phyloP scores from a whole-genome alignment of 1,284 basidiomycete species.

The Cryptococcus wingfieldii region DNA sequence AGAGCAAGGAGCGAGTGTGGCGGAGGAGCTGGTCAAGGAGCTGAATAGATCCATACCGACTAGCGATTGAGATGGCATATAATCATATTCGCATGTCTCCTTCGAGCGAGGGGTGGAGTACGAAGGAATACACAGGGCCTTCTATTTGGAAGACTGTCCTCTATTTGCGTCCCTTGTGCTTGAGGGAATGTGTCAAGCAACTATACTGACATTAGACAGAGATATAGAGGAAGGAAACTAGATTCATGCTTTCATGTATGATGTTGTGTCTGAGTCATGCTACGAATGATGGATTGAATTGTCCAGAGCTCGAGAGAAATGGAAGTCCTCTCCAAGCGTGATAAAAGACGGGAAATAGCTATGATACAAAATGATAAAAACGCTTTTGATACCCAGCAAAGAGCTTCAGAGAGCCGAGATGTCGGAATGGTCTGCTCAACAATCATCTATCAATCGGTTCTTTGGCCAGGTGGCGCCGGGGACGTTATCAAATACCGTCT shows the following conservation, averaged over 20 bases:
- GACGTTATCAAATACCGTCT: slow-evolving; percentile 30
- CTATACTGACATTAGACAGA: neutral
- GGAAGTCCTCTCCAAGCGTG: too few species aligned
- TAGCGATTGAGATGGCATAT: too few species aligned
- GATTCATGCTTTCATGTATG: neutral
- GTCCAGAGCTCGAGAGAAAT: neutral
- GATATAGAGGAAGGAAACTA: neutral
- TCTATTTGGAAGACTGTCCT: too few species aligned
- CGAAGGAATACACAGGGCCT: too few species aligned
- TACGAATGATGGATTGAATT: neutral
- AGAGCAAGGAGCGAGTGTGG: slow-evolving; percentile 21
- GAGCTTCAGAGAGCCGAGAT: neutral
- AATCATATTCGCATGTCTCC: neutral
- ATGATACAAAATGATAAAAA: neutral
- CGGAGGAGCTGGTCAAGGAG: slow-evolving; percentile 21
- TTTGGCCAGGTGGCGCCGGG: slow-evolving; percentile 26
- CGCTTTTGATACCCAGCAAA: too few species aligned
- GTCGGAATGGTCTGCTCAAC: slow-evolving; percentile 12
- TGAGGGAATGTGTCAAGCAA: neutral
- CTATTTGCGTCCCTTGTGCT: too few species aligned
- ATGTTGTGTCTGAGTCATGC: neutral
- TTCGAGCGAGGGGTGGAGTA: neutral
- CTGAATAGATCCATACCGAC: slow-evolving; percentile 17
- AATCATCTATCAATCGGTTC: slow-evolving; percentile 34
- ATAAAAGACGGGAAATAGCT: neutral